A percentile compares a stretch with the other conserved stretches of the same genome.
phyloP scores from a whole-genome alignment of 2,329 filamentous ascomycete species.

The Aureobasidium sp. region DNA sequence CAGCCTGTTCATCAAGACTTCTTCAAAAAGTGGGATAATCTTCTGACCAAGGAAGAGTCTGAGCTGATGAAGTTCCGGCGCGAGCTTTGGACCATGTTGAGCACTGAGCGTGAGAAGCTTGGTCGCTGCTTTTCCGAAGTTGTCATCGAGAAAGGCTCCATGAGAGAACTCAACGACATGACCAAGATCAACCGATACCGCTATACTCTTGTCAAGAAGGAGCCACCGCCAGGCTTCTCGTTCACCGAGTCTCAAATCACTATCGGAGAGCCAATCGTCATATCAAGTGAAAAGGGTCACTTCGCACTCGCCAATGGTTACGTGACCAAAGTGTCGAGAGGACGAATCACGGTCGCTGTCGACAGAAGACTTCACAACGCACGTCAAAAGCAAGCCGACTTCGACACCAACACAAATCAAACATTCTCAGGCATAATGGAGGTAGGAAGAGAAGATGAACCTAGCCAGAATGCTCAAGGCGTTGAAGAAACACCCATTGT shows the following conservation, averaged over 20 bases:
- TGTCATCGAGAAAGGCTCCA: conserved; percentile 71
- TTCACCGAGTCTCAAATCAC: conserved; percentile 87
- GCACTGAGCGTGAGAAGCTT: conserved; percentile 75
- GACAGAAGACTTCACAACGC: conserved; percentile 86
- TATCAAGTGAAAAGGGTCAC: conserved; percentile 91
- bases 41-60: conserved; percentile 90
- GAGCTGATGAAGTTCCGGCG: conserved; percentile 79
- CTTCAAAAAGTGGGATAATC: conserved; percentile 88
- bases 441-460: conserved; percentile 50
- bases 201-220: conserved; percentile 76
- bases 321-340: conserved; percentile 68
- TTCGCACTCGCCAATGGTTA: conserved; percentile 93
- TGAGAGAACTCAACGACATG: conserved; percentile 55
- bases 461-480: conserved; percentile 18
- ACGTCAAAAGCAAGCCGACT: conserved; percentile 65
- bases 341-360: conserved; percentile 77
- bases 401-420: conserved; percentile 71
- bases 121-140: conserved; percentile 88
- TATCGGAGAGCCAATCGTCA: conserved; percentile 85
- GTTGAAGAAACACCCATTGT: conserved; percentile 47
- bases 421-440: conserved; percentile 90
- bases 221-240: conserved; percentile 55
- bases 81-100: conserved; percentile 95
- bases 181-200: conserved; percentile 82
- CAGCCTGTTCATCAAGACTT: conserved; percentile 61